Conservation (phyloP, 805 yeast species). For the Saturnispora diversa region DNA sequence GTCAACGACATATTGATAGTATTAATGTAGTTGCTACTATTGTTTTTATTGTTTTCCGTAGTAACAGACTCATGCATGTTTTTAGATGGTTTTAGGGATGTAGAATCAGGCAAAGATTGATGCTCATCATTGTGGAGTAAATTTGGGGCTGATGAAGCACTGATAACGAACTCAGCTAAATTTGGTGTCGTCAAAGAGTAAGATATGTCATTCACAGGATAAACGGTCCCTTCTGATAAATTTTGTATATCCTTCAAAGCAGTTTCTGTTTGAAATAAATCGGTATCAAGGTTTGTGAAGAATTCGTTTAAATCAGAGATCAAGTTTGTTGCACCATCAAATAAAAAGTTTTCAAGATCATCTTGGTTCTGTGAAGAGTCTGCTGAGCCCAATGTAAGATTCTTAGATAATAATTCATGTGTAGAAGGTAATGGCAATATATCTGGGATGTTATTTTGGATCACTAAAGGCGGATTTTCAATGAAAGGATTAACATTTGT, state of each 20-base stretch:
- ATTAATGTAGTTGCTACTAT: slow-evolving; percentile 5
- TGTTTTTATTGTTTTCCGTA: too few relatives aligned
- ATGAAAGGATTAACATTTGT: slow-evolving; percentile 13
- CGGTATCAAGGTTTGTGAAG: slow-evolving; percentile 26
- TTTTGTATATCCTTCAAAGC: slow-evolving; percentile 5
- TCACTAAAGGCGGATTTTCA: slow-evolving; percentile 18
- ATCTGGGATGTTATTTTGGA: slow-evolving; percentile 20
- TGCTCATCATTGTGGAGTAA: too few relatives aligned
- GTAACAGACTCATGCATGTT: too few relatives aligned
- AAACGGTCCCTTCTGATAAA: slow-evolving; percentile 6
- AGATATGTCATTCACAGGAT: too few relatives aligned
- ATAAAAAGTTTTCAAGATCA: slow-evolving; percentile 27
- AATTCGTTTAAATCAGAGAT: slow-evolving; percentile 31
- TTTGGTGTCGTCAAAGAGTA: too few relatives aligned
- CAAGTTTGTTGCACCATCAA: slow-evolving; percentile 30
- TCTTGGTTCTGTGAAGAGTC: too few relatives aligned
- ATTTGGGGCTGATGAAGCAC: too few relatives aligned
- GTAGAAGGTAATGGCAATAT: not conserved
- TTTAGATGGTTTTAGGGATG: too few relatives aligned
- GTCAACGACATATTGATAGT: slow-evolving; percentile 7
- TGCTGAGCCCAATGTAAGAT: not conserved
- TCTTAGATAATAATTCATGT: not conserved
- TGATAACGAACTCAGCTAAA: too few relatives aligned
- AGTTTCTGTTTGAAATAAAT: slow-evolving; percentile 12
- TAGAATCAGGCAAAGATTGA: too few relatives aligned